Evolutionary conservation across 257 asterid genomes (phyloP).

Genomic region (Nyctanthes arbortristis): DNA sequence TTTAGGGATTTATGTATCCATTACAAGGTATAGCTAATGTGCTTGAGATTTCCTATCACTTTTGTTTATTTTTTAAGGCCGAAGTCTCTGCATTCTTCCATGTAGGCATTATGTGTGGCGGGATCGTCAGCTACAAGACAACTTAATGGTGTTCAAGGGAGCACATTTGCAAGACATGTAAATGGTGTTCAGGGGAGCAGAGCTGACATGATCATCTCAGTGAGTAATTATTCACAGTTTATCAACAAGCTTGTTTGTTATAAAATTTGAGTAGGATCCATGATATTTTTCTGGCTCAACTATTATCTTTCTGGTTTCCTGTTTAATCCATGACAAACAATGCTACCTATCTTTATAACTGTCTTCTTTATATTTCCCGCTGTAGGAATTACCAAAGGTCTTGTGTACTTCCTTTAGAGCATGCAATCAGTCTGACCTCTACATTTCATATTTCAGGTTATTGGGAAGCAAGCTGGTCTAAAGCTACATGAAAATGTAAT

Average conservation of each 20-base stretch:
- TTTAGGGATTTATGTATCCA: background rate
- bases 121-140: conserved; percentile 63
- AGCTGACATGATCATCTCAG: conserved; percentile 93
- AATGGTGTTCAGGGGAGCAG: conserved; percentile 84
- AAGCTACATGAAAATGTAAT: conserved; percentile 90
- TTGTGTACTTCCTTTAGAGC: background rate
- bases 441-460: conserved; percentile 56
- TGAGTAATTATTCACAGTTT: conserved; percentile 45
- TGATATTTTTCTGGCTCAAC: background rate
- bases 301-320: background rate
- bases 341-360: background rate
- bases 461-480: conserved; percentile 91
- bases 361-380: background rate
- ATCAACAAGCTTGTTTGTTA: conserved; percentile 21
- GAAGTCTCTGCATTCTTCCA: conserved; percentile 5
- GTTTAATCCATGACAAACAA: background rate
- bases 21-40: background rate
- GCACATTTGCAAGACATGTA: conserved; percentile 66
- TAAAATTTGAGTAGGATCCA: conserved; percentile 13
- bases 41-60: conserved; percentile 1
- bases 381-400: background rate
- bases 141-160: conserved; percentile 76
- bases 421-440: conserved; percentile 22
- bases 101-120: conserved; percentile 79
- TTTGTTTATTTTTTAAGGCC: background rate